These are phyloP conservation scores for Polyplosphaeria fusca DNA, from an alignment of 495 filamentous ascomycete species.

Conservation along the genomic window DNA sequence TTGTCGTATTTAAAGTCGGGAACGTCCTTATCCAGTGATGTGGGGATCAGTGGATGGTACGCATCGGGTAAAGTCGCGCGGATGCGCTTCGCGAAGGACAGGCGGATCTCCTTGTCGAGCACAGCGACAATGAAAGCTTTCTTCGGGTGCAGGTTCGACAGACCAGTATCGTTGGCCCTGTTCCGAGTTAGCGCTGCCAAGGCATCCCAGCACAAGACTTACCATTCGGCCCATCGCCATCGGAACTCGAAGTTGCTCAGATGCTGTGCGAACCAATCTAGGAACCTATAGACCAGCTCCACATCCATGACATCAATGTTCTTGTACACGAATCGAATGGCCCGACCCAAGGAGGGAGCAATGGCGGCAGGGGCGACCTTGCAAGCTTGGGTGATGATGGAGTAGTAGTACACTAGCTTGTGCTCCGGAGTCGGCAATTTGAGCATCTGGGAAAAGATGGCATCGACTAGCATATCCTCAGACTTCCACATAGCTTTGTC, in stretches of 20 bases:
- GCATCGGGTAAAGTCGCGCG: constrained; percentile 86
- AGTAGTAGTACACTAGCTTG: constrained; percentile 94
- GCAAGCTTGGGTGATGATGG: constrained; percentile 88
- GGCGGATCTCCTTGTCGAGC: constrained; percentile 93
- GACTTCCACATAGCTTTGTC: constrained; percentile 89
- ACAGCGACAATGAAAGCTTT: constrained; percentile 89
- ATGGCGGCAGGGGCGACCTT: constrained; percentile 94
- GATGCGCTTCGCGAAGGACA: constrained; percentile 94
- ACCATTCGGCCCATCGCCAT: constrained; percentile 99
- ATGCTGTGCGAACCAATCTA: constrained; percentile 98
- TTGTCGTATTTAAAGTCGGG: constrained; percentile 89
- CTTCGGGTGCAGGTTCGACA: constrained; percentile 73
- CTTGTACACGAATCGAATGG: constrained; percentile 86
- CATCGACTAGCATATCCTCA: constrained; percentile 95
- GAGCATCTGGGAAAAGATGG: constrained; percentile 91
- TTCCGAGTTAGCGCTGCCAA: constrained; percentile 2
- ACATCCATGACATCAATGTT: constrained; percentile 77
- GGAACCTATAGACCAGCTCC: constrained; percentile 80
- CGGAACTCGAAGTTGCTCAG: constrained; percentile 98
- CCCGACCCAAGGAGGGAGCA: constrained; percentile 88
- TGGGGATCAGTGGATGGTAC: constrained; percentile 76
- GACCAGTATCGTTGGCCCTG: constrained; percentile 76
- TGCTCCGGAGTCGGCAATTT: constrained; percentile 84
- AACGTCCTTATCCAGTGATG: constrained; percentile 81
- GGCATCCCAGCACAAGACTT: constrained; percentile 27